Evolutionary conservation across 805 yeast species (phyloP), one percentile per base, ranked within the genome.

Genomic region (Wickerhamomyces chaumierensis): DNA sequence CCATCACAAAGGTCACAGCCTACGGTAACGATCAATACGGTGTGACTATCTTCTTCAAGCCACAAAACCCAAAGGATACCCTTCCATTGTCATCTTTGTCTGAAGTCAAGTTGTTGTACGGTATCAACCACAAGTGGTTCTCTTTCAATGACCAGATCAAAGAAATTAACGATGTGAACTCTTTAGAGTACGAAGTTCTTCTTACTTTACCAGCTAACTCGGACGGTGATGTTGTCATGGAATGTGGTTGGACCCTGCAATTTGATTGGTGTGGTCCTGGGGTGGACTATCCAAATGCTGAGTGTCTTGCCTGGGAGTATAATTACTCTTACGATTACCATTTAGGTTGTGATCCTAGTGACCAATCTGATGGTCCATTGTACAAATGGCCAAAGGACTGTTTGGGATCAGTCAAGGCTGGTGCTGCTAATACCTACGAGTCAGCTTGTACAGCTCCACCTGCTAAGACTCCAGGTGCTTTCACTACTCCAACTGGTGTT

Each of bases 231-330:
- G 46, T 42, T 20, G 19, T 28, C 11, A 42, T 48, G 46, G 44
- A 48, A 4, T 21, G 25, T 21, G 25, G 25, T 21, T 21, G 25
- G 25, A 25, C 38, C 2, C 46, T 38, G 33, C 42, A 45, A 31
- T 46, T 52, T 15, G 51, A 52, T 36, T 49, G 29, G 21, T 52
- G 50, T 18, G 50, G 54, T 53, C 46, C 51, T 36, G 15, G 43
- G 8, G 42, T 51, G 14, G 51, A 48, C 36, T 48, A 43, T 5
- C 35, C 45, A 17, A 48, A 45, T 27, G 12, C 41, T 6, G 49
- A 45, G 38, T 51, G 56, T 34, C 20, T 33, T 16, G 21, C 13
- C 1, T 51, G 53, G 52, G 31, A 23, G 1, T 52, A 44, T 32
- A 45, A 36, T 3, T 29, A 21, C 7, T 48, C 55, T 9, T 52